Conservation (phyloP, 805 yeast species). For the Komagataella ulmi region DNA sequence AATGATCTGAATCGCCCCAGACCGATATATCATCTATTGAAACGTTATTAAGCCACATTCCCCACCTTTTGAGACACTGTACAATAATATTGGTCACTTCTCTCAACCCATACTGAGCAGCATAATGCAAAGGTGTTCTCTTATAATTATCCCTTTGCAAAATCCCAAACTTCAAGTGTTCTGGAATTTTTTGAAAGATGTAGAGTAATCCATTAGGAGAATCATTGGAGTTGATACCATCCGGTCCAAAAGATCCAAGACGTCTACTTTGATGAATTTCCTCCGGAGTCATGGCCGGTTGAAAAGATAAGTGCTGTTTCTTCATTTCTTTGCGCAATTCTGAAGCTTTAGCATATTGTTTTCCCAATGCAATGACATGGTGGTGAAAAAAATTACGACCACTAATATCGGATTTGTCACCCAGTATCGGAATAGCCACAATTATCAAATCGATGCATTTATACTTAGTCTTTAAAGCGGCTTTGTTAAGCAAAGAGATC, state of each 20-base stretch:
- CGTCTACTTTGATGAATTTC: conserved; percentile 20
- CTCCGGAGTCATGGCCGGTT: conserved; percentile 42
- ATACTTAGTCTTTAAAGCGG: conserved; percentile 42
- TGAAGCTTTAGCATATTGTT: conserved; percentile 28
- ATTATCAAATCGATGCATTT: conserved; percentile 47
- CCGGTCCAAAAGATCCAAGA: conserved; percentile 43
- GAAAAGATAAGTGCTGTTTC: conserved; percentile 9
- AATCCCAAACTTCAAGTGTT: conserved; percentile 38
- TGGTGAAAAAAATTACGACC: conserved; percentile 82
- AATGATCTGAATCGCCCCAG: conserved; percentile 72
- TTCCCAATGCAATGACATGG: conserved; percentile 66
- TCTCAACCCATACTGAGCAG: conserved; percentile 74
- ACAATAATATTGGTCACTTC: conserved; percentile 47
- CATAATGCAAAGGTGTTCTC: conserved; percentile 83
- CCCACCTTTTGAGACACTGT: conserved; percentile 44
- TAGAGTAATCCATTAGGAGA: conserved; percentile 46
- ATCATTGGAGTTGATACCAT: conserved; percentile 47
- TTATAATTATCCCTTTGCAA: conserved; percentile 61
- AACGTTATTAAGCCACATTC: conserved; percentile 30
- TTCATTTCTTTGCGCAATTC: conserved; percentile 5
- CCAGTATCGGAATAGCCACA: conserved; percentile 33
- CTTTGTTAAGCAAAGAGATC: conserved; percentile 50
- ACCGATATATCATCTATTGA: conserved; percentile 40
- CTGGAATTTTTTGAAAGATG: conserved; percentile 43
- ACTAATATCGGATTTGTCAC: conserved; percentile 61